Conservation (phyloP, 805 yeast species). For the Grigorovia jiainica region DNA sequence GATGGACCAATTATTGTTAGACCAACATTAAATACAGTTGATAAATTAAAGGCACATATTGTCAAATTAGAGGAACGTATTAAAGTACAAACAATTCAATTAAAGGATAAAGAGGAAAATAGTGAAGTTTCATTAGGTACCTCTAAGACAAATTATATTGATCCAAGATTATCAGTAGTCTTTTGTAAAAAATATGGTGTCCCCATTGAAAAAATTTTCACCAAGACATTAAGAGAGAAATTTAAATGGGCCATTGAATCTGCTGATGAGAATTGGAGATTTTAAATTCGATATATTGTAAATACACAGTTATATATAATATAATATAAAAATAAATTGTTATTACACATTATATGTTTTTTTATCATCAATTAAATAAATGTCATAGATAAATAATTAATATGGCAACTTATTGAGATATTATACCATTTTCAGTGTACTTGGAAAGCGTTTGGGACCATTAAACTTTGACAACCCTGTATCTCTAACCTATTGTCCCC, state of each 20-base stretch:
- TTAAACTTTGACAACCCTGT: too few relatives aligned
- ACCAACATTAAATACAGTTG: slow-evolving; percentile 42
- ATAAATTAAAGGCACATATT: slow-evolving; percentile 62
- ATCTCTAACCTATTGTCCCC: too few relatives aligned
- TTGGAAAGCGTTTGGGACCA: too few relatives aligned
- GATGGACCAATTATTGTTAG: slow-evolving; percentile 51
- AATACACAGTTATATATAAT: background rate
- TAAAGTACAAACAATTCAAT: slow-evolving; percentile 55
- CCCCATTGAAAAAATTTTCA: slow-evolving; percentile 85
- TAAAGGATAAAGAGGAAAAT: slow-evolving; percentile 89
- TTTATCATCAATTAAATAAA: too few relatives aligned
- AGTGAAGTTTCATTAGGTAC: slow-evolving; percentile 90
- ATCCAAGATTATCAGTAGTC: slow-evolving; percentile 84
- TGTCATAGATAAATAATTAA: too few relatives aligned
- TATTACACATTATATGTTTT: too few relatives aligned
- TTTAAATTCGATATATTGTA: slow-evolving; percentile 40
- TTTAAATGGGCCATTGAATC: slow-evolving; percentile 94
- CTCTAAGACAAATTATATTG: slow-evolving; percentile 89
- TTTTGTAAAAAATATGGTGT: slow-evolving; percentile 79
- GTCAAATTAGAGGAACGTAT: slow-evolving; percentile 67
- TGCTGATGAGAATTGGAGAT: slow-evolving; percentile 80
- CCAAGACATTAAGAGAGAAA: slow-evolving; percentile 85
- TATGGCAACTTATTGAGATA: too few relatives aligned
- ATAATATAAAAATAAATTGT: too few relatives aligned
- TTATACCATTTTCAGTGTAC: too few relatives aligned